These are phyloP conservation scores for Mycena amicta DNA, from an alignment of 768 basidiomycete genomes.

Conservation along the genomic window DNA sequence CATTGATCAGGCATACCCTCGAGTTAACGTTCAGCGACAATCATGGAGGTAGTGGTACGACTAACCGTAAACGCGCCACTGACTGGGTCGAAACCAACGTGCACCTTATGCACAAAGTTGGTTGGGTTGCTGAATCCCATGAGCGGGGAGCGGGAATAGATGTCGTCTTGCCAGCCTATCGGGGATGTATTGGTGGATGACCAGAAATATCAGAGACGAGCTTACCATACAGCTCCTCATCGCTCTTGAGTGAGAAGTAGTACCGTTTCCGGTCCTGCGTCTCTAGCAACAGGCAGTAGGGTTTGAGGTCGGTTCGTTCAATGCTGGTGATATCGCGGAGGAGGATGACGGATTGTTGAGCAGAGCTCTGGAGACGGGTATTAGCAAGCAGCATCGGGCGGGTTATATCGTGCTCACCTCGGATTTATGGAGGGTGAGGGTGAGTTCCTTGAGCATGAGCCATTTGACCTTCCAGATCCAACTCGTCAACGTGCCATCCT, in stretches of 20 bases:
- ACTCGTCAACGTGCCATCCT: constrained; percentile 83
- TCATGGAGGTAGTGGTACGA: constrained; percentile 18
- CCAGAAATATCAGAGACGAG: neutral
- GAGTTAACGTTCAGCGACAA: constrained; percentile 6
- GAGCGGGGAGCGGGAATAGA: constrained; percentile 88
- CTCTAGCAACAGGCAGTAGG: constrained; percentile 89
- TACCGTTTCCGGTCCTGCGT: constrained; percentile 76
- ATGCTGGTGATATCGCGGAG: constrained; percentile 83
- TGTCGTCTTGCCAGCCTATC: constrained; percentile 88
- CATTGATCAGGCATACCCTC: constrained; percentile 98
- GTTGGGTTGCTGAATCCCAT: constrained; percentile 95
- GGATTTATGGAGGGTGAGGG: constrained; percentile 83
- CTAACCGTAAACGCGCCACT: constrained; percentile 92
- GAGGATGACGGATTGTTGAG: constrained; percentile 60
- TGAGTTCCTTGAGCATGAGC: constrained; percentile 81
- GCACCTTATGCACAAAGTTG: constrained; percentile 98
- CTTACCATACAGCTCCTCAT: constrained; percentile 90
- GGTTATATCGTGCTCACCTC: constrained; percentile 62
- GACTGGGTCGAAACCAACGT: constrained; percentile 94
- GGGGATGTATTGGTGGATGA: neutral
- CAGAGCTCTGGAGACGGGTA: constrained; percentile 43
- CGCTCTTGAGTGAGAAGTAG: constrained; percentile 82
- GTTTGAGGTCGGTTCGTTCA: constrained; percentile 91
- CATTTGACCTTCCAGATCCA: constrained; percentile 93
- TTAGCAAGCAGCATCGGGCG: constrained; percentile 12